phyloP scores from a whole-genome alignment of 352 stramenopile genomes.

The Phytophthora brassicae region DNA sequence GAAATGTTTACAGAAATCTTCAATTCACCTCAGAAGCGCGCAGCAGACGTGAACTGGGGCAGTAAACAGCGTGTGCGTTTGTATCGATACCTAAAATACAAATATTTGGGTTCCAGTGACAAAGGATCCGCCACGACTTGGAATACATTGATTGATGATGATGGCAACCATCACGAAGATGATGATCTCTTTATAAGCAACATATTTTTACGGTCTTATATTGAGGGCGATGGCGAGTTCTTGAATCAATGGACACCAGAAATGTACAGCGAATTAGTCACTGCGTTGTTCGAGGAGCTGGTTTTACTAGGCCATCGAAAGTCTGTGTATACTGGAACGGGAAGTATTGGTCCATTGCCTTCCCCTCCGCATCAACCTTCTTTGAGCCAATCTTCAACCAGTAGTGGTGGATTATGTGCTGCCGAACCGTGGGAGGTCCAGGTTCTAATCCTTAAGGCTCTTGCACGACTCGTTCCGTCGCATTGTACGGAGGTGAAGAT shows the following conservation, averaged over 20 bases:
- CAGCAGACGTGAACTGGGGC: conserved; percentile 80
- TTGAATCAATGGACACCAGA: conserved; percentile 71
- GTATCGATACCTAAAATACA: conserved; percentile 66
- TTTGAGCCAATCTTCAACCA: conserved; percentile 13
- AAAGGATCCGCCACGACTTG: conserved; percentile 12
- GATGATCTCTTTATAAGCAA: conserved; percentile 79
- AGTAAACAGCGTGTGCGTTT: conserved; percentile 52
- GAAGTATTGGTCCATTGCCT: conserved; percentile 15
- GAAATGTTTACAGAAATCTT: conserved; percentile 66
- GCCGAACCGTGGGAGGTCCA: conserved; percentile 76
- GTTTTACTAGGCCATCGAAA: conserved; percentile 54
- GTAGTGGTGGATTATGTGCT: conserved; percentile 25
- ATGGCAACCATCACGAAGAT: conserved; percentile 35
- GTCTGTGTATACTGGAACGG: conserved; percentile 44
- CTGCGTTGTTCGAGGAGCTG: conserved; percentile 61
- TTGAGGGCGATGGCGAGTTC: conserved; percentile 79
- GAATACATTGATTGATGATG: conserved; percentile 16
- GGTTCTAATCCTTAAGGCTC: conserved; percentile 76
- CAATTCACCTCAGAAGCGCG: conserved; percentile 67
- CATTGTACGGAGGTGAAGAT: conserved; percentile 60
- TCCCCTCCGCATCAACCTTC: conserved; percentile 17
- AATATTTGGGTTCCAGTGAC: conserved; percentile 48
- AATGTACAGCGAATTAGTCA: conserved; percentile 70
- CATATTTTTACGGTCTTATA: conserved; percentile 82
- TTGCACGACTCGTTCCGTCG: conserved; percentile 60